Base-by-base conservation (phyloP, 2,329 filamentous ascomycete species). In the Amauroascus niger region DNA sequence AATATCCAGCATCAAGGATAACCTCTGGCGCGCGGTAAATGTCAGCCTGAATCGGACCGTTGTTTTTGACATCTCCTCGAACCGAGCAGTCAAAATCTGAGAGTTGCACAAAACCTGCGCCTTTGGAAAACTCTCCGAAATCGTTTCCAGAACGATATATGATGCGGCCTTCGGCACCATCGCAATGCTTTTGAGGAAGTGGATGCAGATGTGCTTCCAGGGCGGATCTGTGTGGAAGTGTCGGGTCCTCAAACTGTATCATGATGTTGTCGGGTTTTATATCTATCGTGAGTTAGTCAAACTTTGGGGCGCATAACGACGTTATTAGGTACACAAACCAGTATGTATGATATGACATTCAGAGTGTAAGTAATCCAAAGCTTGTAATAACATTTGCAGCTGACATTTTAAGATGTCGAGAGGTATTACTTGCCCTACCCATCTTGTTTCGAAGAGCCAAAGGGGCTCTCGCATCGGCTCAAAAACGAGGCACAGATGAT, bases 11-110 rank as follows among this genome's bases (percentile, higher is more conserved):
- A 39, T 64, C 61, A 7, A 71, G 55, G 18, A 70, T 63, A 13
- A 71, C 68, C 57, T 70, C 67, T 26, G 66, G 68, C 2, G 66
- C 63, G 37, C 64, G 67, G 53, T 69, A 70, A 11, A 65, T 58
- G 37, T 69, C 66, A 2, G 65, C 65, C 65, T 80, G 52, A 69
- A 78, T 63, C 65, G 71, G 56, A 61, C 73, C 61, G 69, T 75
- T 57, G 61, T 69, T 57, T 35, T 44, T 53, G 64, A 65, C 60
- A 54, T 67, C 60, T 37, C 66, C 67, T 40, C 48, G 61, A 28
- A 65, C 63, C 1, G 66, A 58, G 13, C 62, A 60, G 37, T 66
- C 66, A 57, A 69, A 68, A 53, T 70, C 66, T n/a, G 61, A 62
- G 53, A 70, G 63, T 54, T 63, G 61, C 54, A 64, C 59, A 8